Conservation (phyloP, 495 filamentous ascomycete species). For the Penicillium longicatenatum region DNA sequence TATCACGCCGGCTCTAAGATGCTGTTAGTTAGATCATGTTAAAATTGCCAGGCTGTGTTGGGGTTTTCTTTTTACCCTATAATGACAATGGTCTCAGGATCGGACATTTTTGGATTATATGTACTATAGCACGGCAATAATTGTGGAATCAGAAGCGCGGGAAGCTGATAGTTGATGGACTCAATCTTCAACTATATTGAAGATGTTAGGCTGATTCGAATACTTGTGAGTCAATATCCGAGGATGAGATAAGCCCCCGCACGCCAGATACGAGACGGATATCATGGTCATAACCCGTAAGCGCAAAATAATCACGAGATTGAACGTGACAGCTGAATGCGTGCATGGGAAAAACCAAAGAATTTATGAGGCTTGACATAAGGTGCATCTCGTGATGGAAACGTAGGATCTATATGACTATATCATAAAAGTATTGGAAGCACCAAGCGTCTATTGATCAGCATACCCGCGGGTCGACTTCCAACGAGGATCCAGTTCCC, state of each 20-base stretch:
- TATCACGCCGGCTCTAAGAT: constrained; percentile 56
- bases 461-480: not conserved
- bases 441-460: not conserved
- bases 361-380: constrained; percentile 3
- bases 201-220: not conserved
- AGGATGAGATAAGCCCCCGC: not conserved
- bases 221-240: not conserved
- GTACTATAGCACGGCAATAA: not conserved
- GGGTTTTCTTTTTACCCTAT: constrained; percentile 38
- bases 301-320: not conserved
- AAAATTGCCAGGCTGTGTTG: not conserved
- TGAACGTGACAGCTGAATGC: not conserved
- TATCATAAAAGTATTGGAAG: not conserved
- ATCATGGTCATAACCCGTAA: not conserved
- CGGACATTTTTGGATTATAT: constrained; percentile 18
- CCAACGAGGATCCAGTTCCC: not conserved
- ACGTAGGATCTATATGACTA: not conserved
- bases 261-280: not conserved
- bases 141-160: not conserved
- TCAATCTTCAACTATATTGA: not conserved
- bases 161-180: not conserved
- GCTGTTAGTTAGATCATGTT: constrained; percentile 15
- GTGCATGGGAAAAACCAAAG: not conserved
- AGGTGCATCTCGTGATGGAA: not conserved
- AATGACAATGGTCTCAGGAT: constrained; percentile 44